A percentile compares a stretch with the other conserved stretches of the same genome.
phyloP scores from a whole-genome alignment of 1,284 basidiomycete species.

The Tilletia indica region DNA sequence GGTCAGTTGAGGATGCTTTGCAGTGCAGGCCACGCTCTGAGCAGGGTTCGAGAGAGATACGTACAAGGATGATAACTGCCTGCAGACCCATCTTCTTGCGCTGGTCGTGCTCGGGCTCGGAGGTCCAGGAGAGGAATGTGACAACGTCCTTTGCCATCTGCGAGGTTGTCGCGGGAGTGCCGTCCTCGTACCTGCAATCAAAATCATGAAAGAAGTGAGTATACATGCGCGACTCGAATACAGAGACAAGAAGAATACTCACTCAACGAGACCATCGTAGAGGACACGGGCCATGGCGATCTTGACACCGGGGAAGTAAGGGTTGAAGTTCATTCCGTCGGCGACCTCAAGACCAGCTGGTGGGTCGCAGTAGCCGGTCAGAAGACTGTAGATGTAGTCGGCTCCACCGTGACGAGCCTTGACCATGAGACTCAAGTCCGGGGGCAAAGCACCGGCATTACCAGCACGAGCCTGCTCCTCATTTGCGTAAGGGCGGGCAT shows the following conservation, averaged over 20 bases:
- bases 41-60: background rate
- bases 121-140: constrained; percentile 49
- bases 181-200: constrained; percentile 60
- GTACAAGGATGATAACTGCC: constrained; percentile 44
- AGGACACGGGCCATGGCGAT: constrained; percentile 98
- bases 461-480: constrained; percentile 94
- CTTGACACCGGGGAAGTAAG: constrained; percentile 62
- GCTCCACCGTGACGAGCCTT: constrained; percentile 97
- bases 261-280: constrained; percentile 68
- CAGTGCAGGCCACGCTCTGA: constrained; percentile 68
- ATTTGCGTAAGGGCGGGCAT: constrained; percentile 92
- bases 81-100: constrained; percentile 88
- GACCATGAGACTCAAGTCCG: constrained; percentile 93
- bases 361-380: constrained; percentile 95
- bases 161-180: constrained; percentile 92
- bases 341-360: constrained; percentile 94
- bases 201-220: constrained; percentile 11
- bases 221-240: background rate
- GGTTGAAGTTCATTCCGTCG: constrained; percentile 69
- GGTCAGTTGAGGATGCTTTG: background rate
- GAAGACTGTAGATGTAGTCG: constrained; percentile 93
- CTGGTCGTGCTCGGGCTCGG: constrained; percentile 97
- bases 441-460: constrained; percentile 92
- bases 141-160: constrained; percentile 85
- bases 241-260: background rate